Evolutionary conservation across 371 early-diverging fungal genomes (phyloP).

Genomic region (Choanephora cucurbitarum): DNA sequence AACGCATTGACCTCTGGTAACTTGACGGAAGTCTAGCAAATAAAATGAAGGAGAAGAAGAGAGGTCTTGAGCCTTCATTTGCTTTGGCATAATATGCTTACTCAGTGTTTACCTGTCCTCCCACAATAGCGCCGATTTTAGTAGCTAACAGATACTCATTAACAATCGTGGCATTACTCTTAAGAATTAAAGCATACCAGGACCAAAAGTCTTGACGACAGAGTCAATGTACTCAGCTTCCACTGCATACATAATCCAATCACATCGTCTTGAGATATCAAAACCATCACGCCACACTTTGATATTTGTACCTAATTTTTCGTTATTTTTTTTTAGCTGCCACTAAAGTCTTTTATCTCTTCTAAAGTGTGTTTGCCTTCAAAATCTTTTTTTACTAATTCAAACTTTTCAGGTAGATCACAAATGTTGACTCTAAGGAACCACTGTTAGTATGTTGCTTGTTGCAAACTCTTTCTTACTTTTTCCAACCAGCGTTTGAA

Average conservation of each 20-base stretch:
- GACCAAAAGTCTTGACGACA: constrained; percentile 85
- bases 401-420: constrained; percentile 79
- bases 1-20: constrained; percentile 91
- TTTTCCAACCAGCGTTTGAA: constrained; percentile 77
- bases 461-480: constrained; percentile 32
- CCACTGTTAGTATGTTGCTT: neutral
- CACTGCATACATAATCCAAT: constrained; percentile 93
- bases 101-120: constrained; percentile 71
- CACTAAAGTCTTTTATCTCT: neutral
- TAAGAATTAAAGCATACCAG: constrained; percentile 51
- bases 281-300: constrained; percentile 81
- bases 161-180: too few species aligned
- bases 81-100: too few species aligned
- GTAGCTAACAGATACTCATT: constrained; percentile 67
- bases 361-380: constrained; percentile 32
- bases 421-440: constrained; percentile 78
- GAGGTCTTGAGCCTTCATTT: neutral
- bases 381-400: constrained; percentile 62
- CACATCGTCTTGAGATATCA: constrained; percentile 80
- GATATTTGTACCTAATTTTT: constrained; percentile 52
- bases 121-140: constrained; percentile 86
- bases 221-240: constrained; percentile 85
- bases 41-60: too few species aligned
- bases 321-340: neutral
- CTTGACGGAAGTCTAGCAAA: constrained; percentile 95